Conservation (phyloP, 208 protist species). For the Vickermania ingenoplastis region DNA sequence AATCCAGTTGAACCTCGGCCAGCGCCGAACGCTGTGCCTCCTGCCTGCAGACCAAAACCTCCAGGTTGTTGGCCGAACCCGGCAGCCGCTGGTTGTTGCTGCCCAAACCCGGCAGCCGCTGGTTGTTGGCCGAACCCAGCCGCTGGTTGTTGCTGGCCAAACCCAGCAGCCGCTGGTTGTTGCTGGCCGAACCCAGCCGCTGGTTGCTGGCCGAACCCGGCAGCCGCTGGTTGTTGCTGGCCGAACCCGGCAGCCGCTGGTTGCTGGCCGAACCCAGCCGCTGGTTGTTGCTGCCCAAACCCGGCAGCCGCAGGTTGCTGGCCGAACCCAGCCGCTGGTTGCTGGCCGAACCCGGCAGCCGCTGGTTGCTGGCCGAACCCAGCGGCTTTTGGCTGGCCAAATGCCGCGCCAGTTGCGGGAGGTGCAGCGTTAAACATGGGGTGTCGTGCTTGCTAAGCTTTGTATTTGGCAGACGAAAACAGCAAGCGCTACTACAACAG, state of each 20-base stretch:
- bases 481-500: no score
- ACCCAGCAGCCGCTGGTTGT: slow-evolving; percentile 14
- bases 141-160: slow-evolving; percentile 19
- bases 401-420: slow-evolving; percentile 6
- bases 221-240: slow-evolving; percentile 9
- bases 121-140: slow-evolving; percentile 30
- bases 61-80: slow-evolving; percentile 15
- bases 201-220: slow-evolving; percentile 21
- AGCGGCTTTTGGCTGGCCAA: slow-evolving; percentile 12
- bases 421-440: no score
- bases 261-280: slow-evolving; percentile 20
- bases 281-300: slow-evolving; percentile 13
- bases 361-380: slow-evolving; percentile 21
- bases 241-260: slow-evolving; percentile 12
- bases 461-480: no score
- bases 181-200: slow-evolving; percentile 10
- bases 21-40: not conserved
- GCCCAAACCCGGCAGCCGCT: slow-evolving; percentile 15
- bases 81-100: slow-evolving; percentile 5
- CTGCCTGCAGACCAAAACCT: slow-evolving; percentile 27
- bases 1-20: slow-evolving; percentile 3
- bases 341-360: slow-evolving; percentile 28
- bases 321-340: slow-evolving; percentile 18
- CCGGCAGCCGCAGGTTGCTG: slow-evolving; percentile 15
- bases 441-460: no score